Percentiles rank a stretch among this genome's conserved stretches.
phyloP scores from a whole-genome alignment of 1,139 yeast genomes.

The Pichia sp. region DNA sequence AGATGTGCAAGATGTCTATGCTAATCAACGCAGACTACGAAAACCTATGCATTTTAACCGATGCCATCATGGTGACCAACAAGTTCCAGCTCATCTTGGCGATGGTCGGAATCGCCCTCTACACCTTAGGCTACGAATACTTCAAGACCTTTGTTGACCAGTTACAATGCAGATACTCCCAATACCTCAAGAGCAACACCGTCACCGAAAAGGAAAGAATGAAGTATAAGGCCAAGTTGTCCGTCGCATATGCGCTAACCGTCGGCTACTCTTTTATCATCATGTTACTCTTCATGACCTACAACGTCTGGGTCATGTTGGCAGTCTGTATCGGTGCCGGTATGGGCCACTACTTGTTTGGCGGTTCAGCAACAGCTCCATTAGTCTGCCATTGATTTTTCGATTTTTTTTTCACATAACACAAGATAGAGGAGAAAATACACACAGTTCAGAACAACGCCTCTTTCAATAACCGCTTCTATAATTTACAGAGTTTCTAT shows the following conservation, averaged over 20 bases:
- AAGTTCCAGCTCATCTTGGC: slow-evolving; percentile 25
- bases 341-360: slow-evolving; percentile 30
- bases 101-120: slow-evolving; percentile 24
- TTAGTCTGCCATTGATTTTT: slow-evolving; percentile 29
- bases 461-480: too few species aligned
- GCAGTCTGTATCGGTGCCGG: slow-evolving; percentile 33
- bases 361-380: slow-evolving; percentile 14
- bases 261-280: slow-evolving; percentile 34
- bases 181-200: slow-evolving; percentile 11
- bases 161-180: slow-evolving; percentile 26
- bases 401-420: too few species aligned
- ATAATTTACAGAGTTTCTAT: too few species aligned
- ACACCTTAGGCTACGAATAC: slow-evolving; percentile 31
- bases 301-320: slow-evolving; percentile 35
- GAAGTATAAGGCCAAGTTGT: slow-evolving; percentile 20
- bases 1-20: slow-evolving; percentile 35
- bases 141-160: slow-evolving; percentile 24
- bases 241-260: slow-evolving; percentile 28
- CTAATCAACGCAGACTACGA: slow-evolving; percentile 32
- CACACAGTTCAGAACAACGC: background rate
- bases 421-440: background rate
- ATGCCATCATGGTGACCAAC: slow-evolving; percentile 29
- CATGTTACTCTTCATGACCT: slow-evolving; percentile 36
- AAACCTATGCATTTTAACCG: slow-evolving; percentile 32
- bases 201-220: slow-evolving; percentile 18